Percentiles rank a stretch among this genome's conserved stretches.
Conservation (phyloP, 495 filamentous ascomycete genomes). For the Penicillium mononematosum region DNA sequence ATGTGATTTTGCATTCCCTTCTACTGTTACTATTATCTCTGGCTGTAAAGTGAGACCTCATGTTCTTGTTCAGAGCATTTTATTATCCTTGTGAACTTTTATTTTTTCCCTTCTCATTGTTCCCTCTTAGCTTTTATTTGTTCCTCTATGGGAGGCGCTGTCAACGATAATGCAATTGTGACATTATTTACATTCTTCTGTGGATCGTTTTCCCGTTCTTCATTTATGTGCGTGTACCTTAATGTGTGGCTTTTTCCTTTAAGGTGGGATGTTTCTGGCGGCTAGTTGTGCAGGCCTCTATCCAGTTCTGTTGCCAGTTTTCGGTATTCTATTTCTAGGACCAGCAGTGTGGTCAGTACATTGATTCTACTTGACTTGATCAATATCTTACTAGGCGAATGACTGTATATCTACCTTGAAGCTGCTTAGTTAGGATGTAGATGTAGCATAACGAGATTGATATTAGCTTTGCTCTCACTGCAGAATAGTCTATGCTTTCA, state of each 20-base stretch:
- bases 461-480: neutral
- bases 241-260: neutral
- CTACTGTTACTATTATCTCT: conserved; percentile 43
- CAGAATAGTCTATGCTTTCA: conserved; percentile 17
- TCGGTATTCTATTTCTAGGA: conserved; percentile 4
- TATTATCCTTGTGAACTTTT: conserved; percentile 3
- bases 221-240: neutral
- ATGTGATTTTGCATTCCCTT: conserved; percentile 30
- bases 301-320: neutral
- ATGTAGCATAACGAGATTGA: neutral
- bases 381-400: neutral
- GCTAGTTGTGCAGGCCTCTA: conserved; percentile 1
- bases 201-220: conserved; percentile 1
- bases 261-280: conserved; percentile 2
- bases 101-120: conserved; percentile 3
- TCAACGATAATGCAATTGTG: conserved; percentile 30
- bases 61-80: conserved; percentile 27
- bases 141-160: conserved; percentile 26
- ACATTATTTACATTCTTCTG: conserved; percentile 7
- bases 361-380: neutral
- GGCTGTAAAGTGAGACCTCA: conserved; percentile 41
- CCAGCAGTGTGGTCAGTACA: conserved; percentile 8
- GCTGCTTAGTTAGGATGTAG: neutral
- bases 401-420: neutral
- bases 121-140: conserved; percentile 15